Evolutionary conservation across 768 basidiomycete species (phyloP).

Genomic region (Boletus subcaerulescens): DNA sequence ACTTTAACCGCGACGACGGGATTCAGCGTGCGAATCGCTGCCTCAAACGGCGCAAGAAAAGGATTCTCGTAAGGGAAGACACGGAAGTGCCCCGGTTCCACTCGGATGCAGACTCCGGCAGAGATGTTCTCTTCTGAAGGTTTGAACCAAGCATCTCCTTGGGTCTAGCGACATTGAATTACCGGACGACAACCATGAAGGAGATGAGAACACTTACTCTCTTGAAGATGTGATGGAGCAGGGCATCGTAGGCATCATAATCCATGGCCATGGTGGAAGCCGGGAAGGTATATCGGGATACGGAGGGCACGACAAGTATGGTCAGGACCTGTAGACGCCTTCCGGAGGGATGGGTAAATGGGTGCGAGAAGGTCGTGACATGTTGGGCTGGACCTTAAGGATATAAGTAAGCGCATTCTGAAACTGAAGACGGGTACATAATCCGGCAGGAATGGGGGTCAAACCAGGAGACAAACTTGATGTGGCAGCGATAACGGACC

Average conservation of each 20-base stretch:
- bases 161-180: conserved; percentile 48
- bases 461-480: background rate
- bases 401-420: conserved; percentile 21
- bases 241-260: conserved; percentile 80
- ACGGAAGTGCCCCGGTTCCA: conserved; percentile 66
- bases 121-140: conserved; percentile 79
- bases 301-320: background rate
- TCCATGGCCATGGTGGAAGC: conserved; percentile 30
- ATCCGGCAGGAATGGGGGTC: conserved; percentile 1
- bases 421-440: background rate
- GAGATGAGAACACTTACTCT: conserved; percentile 42
- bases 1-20: conserved; percentile 84
- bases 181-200: background rate
- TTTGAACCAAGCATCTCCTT: conserved; percentile 84
- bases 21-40: conserved; percentile 70
- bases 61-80: conserved; percentile 85
- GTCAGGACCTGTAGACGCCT: background rate
- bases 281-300: background rate
- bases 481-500: background rate
- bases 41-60: conserved; percentile 80
- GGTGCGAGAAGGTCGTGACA: background rate
- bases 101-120: conserved; percentile 73
- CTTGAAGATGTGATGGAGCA: conserved; percentile 77
- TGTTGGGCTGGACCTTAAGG: background rate
- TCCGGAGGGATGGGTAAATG: background rate